Evolutionary conservation across 208 protist genomes (phyloP), one percentile per base, ranked within the genome.

Genomic region (Leishmania arabica): DNA sequence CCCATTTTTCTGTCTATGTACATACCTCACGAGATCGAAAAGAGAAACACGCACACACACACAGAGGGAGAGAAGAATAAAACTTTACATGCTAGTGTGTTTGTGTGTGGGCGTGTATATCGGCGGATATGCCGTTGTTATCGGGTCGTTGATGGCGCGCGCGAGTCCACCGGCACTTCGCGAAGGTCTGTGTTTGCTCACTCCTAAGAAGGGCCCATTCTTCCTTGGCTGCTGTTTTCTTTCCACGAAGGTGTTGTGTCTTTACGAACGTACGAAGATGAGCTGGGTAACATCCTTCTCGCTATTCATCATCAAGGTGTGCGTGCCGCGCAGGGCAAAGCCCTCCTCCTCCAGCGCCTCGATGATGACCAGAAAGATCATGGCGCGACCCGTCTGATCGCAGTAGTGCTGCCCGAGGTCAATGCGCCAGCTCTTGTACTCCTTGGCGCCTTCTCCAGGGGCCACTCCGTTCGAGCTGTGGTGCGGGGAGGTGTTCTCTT

Each of bases 381-480:
- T 87, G 9, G 91, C 89, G 37, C 90, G 86, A 9, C 90, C 90
- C 60, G 86, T 87, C 88, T 97, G 91, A 56, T 91, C 84, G 79
- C 93, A 95, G 85, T 97, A 97, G 82, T 97, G 93, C 88, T 91
- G 88, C n/a, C 79, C 86, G 8, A 97, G 86, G 65, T 91, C 84
- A 60, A 96, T 88, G 47, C 79, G 79, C 89, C 90, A 95, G 78
- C 75, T 93, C 53, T 79, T 86, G 81, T 93, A 96, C 74, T 49
- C 84, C 37, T 79, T 74, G 17, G 47, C 27, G 11, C 85, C 92
- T 60, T 65, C 77, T 21, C 47, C 79, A 60, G 81, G 51, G 27
- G 60, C 54, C 49, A 47, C 54, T 1, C 58, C 75, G 13, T n/a
- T 58, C 1, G 77, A 51, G 37, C 54, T 69, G 11, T 58, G 65